Conservation (phyloP, 352 stramenopile genomes). For the Pythium aphanidermatum region DNA sequence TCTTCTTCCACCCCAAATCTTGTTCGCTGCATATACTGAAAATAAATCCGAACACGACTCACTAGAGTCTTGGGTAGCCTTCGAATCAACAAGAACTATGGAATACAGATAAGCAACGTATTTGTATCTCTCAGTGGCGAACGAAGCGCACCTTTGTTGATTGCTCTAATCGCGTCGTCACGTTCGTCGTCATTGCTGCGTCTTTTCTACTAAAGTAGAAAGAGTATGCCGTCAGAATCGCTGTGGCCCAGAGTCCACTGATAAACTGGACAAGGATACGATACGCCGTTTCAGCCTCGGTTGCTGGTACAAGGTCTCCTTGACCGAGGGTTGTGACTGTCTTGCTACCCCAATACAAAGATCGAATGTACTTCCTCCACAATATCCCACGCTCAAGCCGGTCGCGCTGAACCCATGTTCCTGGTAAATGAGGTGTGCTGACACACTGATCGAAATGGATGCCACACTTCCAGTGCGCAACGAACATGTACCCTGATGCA, state of each 20-base stretch:
- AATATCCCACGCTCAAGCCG: slow-evolving; percentile 36
- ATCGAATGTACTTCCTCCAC: slow-evolving; percentile 46
- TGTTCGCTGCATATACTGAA: slow-evolving; percentile 70
- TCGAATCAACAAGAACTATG: slow-evolving; percentile 37
- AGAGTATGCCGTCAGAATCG: slow-evolving; percentile 59
- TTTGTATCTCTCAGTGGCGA: too few relatives aligned
- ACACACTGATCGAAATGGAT: slow-evolving; percentile 12
- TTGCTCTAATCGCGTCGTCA: slow-evolving; percentile 60
- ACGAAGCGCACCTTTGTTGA: slow-evolving; percentile 29
- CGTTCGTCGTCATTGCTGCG: slow-evolving; percentile 45
- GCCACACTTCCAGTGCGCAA: slow-evolving; percentile 30
- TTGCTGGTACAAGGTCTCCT: slow-evolving; percentile 57
- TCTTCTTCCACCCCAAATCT: slow-evolving; percentile 33
- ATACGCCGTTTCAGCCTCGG: slow-evolving; percentile 46
- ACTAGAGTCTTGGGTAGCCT: slow-evolving; percentile 28
- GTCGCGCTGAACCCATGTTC: slow-evolving; percentile 58
- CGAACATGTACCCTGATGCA: slow-evolving; percentile 52
- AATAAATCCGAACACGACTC: slow-evolving; percentile 40
- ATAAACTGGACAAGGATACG: slow-evolving; percentile 55
- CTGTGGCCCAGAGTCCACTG: slow-evolving; percentile 58
- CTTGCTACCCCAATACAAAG: slow-evolving; percentile 69
- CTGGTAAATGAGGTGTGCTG: slow-evolving; percentile 13
- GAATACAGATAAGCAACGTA: too few relatives aligned
- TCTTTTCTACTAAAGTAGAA: slow-evolving; percentile 74
- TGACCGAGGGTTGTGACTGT: slow-evolving; percentile 65